Evolutionary conservation across 2,329 filamentous ascomycete species (phyloP).

Genomic region (Fusarium burgessii): DNA sequence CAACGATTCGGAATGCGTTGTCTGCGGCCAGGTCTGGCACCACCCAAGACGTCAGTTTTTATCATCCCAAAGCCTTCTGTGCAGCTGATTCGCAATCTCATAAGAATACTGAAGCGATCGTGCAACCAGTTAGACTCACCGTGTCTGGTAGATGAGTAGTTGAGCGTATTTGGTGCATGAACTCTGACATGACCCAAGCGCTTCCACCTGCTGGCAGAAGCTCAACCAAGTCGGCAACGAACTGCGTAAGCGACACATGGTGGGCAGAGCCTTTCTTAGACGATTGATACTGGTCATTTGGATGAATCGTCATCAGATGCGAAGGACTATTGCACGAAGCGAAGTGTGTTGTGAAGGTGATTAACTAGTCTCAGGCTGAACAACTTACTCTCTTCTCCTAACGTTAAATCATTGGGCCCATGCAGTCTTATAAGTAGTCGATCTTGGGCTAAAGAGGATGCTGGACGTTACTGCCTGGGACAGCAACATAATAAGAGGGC

Average conservation of each 20-base stretch:
- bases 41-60: constrained; percentile 34
- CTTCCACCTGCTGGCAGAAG: constrained; percentile 39
- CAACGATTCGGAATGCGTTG: constrained; percentile 21
- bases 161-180: constrained; percentile 35
- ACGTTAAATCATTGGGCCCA: background rate
- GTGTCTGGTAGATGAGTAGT: constrained; percentile 16
- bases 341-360: background rate
- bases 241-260: constrained; percentile 23
- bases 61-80: constrained; percentile 6
- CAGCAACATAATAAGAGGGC: constrained; percentile 7
- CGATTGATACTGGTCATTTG: constrained; percentile 1
- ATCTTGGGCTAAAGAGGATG: background rate
- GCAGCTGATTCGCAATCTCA: background rate
- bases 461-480: background rate
- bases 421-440: constrained; percentile 20
- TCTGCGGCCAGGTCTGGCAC: constrained; percentile 31
- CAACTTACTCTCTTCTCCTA: background rate
- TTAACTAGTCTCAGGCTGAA: background rate
- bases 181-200: constrained; percentile 39
- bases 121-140: constrained; percentile 32
- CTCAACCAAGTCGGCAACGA: constrained; percentile 36
- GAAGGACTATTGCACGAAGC: constrained; percentile 11
- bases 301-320: constrained; percentile 37
- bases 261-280: constrained; percentile 14
- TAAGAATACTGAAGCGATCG: background rate